These are phyloP conservation scores for Microascus cirrosus DNA, from an alignment of 2,329 filamentous ascomycete species.

Conservation along the genomic window DNA sequence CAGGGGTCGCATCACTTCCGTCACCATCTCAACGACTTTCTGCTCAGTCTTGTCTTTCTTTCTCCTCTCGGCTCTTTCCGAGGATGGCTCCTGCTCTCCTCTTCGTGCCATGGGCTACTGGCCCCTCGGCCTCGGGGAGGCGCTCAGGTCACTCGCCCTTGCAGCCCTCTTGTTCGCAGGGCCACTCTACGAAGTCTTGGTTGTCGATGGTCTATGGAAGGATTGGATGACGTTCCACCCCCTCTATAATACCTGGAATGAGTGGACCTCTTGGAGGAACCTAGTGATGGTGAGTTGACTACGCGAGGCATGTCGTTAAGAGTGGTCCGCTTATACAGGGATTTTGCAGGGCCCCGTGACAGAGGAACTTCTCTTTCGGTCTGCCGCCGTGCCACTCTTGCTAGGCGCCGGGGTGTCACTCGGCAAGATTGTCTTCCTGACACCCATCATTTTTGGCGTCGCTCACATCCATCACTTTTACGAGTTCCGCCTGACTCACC, in stretches of 20 bases:
- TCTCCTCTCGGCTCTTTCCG: slow-evolving; percentile 44
- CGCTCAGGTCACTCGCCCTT: slow-evolving; percentile 53
- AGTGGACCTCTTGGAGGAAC: slow-evolving; percentile 80
- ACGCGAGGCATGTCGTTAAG: neutral
- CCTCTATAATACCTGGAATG: slow-evolving; percentile 48
- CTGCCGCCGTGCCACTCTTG: slow-evolving; percentile 72
- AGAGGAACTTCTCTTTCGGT: slow-evolving; percentile 90
- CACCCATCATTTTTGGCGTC: slow-evolving; percentile 82
- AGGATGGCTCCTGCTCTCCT: slow-evolving; percentile 35
- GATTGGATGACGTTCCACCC: slow-evolving; percentile 48
- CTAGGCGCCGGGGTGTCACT: slow-evolving; percentile 53
- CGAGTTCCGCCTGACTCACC: slow-evolving; percentile 78
- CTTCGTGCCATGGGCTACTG: slow-evolving; percentile 64
- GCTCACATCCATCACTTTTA: slow-evolving; percentile 95
- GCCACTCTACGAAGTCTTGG: slow-evolving; percentile 68
- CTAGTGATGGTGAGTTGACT: slow-evolving; percentile 59
- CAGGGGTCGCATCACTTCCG: slow-evolving; percentile 70
- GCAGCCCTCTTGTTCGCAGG: slow-evolving; percentile 73
- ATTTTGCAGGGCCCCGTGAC: slow-evolving; percentile 57
- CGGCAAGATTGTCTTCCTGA: slow-evolving; percentile 60
- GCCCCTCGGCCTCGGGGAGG: slow-evolving; percentile 59
- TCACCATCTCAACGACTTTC: slow-evolving; percentile 61
- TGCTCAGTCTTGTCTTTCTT: slow-evolving; percentile 57
- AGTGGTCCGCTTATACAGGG: slow-evolving; percentile 2
- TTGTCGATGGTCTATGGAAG: slow-evolving; percentile 62